Percentiles rank a stretch among this genome's conserved stretches.
These are phyloP conservation scores for Backusella parvicylindrica DNA, from an alignment of 192 early-diverging fungal genomes.

Conservation along the genomic window DNA sequence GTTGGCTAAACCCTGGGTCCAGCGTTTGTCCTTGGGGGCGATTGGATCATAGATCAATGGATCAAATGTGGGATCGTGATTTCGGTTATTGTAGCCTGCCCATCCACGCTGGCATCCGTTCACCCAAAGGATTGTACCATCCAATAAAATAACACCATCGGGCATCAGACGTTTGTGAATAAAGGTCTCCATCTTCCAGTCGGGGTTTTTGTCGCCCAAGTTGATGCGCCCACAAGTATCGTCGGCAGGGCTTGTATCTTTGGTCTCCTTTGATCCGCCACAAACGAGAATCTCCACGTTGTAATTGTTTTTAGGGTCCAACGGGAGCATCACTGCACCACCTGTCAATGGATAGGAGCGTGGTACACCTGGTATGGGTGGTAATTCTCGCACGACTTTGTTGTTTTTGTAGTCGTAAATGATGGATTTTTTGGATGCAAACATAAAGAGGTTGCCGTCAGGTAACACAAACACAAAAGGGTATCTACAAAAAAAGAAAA, in stretches of 20 bases:
- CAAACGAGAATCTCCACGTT: constrained; percentile 55
- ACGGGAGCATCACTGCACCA: constrained; percentile 50
- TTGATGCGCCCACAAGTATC: constrained; percentile 49
- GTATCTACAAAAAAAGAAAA: constrained; percentile 17
- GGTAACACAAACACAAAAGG: constrained; percentile 51
- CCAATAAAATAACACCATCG: constrained; percentile 46
- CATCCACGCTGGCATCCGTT: constrained; percentile 61
- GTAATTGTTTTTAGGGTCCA: constrained; percentile 55
- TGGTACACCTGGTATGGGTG: constrained; percentile 40
- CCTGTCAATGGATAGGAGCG: constrained; percentile 58
- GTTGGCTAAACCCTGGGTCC: constrained; percentile 35
- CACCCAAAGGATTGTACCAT: constrained; percentile 57
- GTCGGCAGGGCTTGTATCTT: constrained; percentile 29
- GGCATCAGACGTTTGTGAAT: constrained; percentile 46
- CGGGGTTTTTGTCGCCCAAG: constrained; percentile 33
- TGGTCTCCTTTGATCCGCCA: constrained; percentile 46
- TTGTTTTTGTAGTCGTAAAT: constrained; percentile 46
- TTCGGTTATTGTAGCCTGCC: constrained; percentile 46
- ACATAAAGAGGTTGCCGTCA: constrained; percentile 46
- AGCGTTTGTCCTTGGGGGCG: constrained; percentile 36
- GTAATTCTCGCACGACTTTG: constrained; percentile 37
- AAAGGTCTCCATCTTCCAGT: constrained; percentile 55
- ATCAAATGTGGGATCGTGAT: constrained; percentile 45
- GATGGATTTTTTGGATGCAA: constrained; percentile 51
- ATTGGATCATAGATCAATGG: constrained; percentile 55